A percentile compares a stretch with the other conserved stretches of the same genome.
Evolutionary conservation across 108 stramenopile genomes (phyloP).

Genomic region (Cyclotella cryptica): DNA sequence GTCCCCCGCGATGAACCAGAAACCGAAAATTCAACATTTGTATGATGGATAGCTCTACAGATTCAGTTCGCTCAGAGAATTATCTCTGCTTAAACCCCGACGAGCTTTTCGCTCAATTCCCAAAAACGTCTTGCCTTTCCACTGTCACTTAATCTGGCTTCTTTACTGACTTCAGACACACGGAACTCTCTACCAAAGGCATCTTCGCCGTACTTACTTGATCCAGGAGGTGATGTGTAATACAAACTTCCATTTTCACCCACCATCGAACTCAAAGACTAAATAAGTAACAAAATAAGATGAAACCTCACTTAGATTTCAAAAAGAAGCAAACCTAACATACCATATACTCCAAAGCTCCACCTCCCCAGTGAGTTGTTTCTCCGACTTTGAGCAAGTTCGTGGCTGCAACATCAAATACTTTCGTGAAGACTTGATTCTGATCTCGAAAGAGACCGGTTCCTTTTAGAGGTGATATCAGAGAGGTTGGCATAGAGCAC

Average conservation of each 20-base stretch:
- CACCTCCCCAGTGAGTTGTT: conserved; percentile 77
- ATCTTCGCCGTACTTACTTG: conserved; percentile 78
- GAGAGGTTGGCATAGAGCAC: neutral
- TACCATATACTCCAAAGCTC: conserved; percentile 78
- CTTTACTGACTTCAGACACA: conserved; percentile 63
- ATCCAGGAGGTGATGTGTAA: conserved; percentile 71
- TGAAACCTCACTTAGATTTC: neutral
- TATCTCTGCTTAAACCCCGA: conserved; percentile 49
- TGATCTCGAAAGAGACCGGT: conserved; percentile 91
- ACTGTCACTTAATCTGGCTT: conserved; percentile 66
- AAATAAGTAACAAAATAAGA: neutral
- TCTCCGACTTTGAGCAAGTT: conserved; percentile 75
- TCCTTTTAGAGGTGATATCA: neutral
- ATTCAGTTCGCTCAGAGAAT: too few species aligned
- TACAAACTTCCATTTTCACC: conserved; percentile 58
- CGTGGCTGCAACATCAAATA: conserved; percentile 78
- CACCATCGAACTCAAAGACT: conserved; percentile 54
- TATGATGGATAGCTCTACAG: too few species aligned
- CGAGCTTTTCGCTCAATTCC: conserved; percentile 78
- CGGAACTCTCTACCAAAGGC: conserved; percentile 81
- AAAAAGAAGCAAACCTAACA: neutral
- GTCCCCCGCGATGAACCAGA: too few species aligned
- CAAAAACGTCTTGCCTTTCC: conserved; percentile 75
- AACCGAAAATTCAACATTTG: too few species aligned
- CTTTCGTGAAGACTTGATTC: conserved; percentile 79